These are phyloP conservation scores for Lachnellula arida DNA, from an alignment of 2,329 filamentous ascomycete genomes.

Conservation along the genomic window DNA sequence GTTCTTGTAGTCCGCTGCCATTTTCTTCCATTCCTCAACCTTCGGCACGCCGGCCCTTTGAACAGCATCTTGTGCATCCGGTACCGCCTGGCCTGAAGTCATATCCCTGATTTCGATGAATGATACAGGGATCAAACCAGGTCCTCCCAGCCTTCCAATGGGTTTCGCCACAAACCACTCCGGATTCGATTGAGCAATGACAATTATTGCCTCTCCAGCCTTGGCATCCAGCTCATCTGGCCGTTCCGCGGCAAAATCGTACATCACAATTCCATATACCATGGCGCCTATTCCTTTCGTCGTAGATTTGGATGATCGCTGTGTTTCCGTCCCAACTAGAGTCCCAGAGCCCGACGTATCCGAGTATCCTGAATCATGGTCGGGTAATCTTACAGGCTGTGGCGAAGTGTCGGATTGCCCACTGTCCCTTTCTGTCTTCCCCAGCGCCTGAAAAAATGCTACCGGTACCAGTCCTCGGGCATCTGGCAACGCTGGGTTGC, in stretches of 20 bases:
- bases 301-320: constrained; percentile 35
- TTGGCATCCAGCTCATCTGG: constrained; percentile 96
- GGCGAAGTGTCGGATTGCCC: constrained; percentile 59
- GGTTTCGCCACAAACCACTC: constrained; percentile 99
- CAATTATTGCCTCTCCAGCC: constrained; percentile 92
- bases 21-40: constrained; percentile 99
- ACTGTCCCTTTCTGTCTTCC: constrained; percentile 88
- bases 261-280: constrained; percentile 96
- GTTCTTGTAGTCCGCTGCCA: constrained; percentile 98
- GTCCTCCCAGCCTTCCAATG: constrained; percentile 93
- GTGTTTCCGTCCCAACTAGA: constrained; percentile 32
- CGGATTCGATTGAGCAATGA: constrained; percentile 96
- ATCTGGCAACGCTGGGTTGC: constrained; percentile 84
- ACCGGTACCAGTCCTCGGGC: constrained; percentile 91
- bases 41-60: constrained; percentile 83
- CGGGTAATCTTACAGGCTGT: constrained; percentile 54
- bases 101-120: constrained; percentile 97
- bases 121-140: constrained; percentile 90
- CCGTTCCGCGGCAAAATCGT: constrained; percentile 91
- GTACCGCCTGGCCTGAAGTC: constrained; percentile 75
- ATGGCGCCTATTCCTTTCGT: constrained; percentile 69
- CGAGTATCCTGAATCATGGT: constrained; percentile 89
- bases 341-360: constrained; percentile 42
- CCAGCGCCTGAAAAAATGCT: constrained; percentile 85
- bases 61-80: constrained; percentile 80